Evolutionary conservation across 495 filamentous ascomycete species (phyloP).

Genomic region (Penicillium arizonense): DNA sequence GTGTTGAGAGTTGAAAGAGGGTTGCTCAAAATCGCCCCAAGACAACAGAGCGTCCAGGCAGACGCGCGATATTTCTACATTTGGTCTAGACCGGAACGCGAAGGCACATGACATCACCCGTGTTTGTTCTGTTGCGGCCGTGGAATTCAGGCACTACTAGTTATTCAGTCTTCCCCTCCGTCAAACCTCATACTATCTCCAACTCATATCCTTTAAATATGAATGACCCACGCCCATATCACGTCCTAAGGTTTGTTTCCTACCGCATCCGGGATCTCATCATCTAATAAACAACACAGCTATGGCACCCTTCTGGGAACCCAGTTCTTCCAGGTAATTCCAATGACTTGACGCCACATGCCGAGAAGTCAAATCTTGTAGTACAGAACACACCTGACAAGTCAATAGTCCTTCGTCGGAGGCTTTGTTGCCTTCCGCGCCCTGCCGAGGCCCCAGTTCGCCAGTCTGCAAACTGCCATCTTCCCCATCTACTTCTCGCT

Average conservation of each 20-base stretch:
- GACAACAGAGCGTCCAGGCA: constrained; percentile 29
- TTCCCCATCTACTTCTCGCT: constrained; percentile 87
- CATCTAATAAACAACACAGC: constrained; percentile 34
- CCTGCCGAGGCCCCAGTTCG: constrained; percentile 78
- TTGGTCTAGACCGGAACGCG: constrained; percentile 33
- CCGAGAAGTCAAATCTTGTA: background rate
- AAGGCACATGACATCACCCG: constrained; percentile 46
- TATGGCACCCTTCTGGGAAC: constrained; percentile 79
- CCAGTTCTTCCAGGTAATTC: constrained; percentile 70
- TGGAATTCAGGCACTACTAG: background rate
- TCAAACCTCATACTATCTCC: background rate
- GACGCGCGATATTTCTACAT: constrained; percentile 49
- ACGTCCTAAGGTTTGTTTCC: constrained; percentile 65
- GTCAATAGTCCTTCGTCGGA: constrained; percentile 68
- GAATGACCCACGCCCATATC: constrained; percentile 66
- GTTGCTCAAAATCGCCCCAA: constrained; percentile 1
- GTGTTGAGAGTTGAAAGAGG: constrained; percentile 6
- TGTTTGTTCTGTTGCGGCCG: background rate
- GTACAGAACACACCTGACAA: background rate
- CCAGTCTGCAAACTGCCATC: constrained; percentile 69
- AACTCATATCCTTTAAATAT: constrained; percentile 16
- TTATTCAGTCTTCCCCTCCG: background rate
- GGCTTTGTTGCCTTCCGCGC: constrained; percentile 71
- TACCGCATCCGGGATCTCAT: background rate
- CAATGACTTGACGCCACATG: background rate